Percentiles rank a stretch among this genome's conserved stretches.
Evolutionary conservation across 2,329 filamentous ascomycete genomes (phyloP).

Genomic region (Fusarium torreyae): DNA sequence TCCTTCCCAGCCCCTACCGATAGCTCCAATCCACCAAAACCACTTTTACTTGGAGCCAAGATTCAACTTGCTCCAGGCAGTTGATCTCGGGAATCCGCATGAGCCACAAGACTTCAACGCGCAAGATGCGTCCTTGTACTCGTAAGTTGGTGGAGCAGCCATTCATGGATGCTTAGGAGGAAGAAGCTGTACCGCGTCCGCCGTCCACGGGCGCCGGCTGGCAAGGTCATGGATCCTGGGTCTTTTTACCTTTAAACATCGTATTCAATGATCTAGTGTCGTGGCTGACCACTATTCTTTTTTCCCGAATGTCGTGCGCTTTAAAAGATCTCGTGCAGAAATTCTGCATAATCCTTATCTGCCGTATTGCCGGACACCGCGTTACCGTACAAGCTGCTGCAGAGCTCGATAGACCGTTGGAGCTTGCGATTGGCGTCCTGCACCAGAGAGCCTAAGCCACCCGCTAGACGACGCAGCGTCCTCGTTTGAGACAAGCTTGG

Average conservation of each 20-base stretch:
- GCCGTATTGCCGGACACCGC: constrained; percentile 30
- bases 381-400: constrained; percentile 11
- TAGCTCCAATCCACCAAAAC: background rate
- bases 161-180: constrained; percentile 6
- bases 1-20: background rate
- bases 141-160: constrained; percentile 22
- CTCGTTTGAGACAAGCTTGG: constrained; percentile 28
- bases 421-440: constrained; percentile 30
- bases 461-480: constrained; percentile 28
- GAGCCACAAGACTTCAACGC: constrained; percentile 16
- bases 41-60: constrained; percentile 19
- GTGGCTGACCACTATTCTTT: constrained; percentile 34
- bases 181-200: constrained; percentile 3
- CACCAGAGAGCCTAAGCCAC: constrained; percentile 28
- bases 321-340: constrained; percentile 14
- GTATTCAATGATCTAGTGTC: constrained; percentile 48
- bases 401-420: constrained; percentile 27
- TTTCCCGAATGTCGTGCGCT: constrained; percentile 18
- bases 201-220: background rate
- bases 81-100: constrained; percentile 7
- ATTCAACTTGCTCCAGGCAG: constrained; percentile 3
- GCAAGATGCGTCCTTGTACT: constrained; percentile 21
- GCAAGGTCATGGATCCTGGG: constrained; percentile 23
- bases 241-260: constrained; percentile 36
- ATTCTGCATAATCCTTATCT: constrained; percentile 26